Evolutionary conservation across 176 grass and related monocot species (phyloP).

Genomic region (Panicum miliaceum): DNA sequence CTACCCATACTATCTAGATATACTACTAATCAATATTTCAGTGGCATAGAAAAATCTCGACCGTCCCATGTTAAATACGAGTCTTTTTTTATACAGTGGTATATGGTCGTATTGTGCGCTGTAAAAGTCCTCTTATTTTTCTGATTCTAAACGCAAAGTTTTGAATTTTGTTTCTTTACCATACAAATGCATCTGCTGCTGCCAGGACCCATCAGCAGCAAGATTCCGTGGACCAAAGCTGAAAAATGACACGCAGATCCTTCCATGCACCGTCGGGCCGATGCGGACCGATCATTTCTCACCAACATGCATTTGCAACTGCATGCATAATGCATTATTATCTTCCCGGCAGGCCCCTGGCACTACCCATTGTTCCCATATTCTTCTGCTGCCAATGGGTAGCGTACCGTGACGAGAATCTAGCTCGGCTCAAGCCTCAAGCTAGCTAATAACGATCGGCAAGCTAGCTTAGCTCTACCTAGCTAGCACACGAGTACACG

Average conservation of each 20-base stretch:
- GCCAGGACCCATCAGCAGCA: neutral
- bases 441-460: neutral
- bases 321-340: neutral
- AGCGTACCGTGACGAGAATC: neutral
- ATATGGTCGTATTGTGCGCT: no score
- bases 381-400: neutral
- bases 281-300: neutral
- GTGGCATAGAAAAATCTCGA: no score
- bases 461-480: no score
- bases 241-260: conserved; percentile 10
- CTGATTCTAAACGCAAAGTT: neutral
- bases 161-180: neutral
- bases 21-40: no score
- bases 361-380: neutral
- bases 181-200: neutral
- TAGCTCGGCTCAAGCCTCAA: neutral
- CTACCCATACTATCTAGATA: no score
- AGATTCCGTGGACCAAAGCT: conserved; percentile 27
- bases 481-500: neutral
- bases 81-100: no score
- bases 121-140: no score
- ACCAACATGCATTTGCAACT: neutral
- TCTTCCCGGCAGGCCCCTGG: neutral
- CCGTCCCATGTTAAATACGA: no score
- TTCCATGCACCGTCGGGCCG: neutral